Conservation (phyloP, 805 yeast species). For the Candida krabiensis region DNA sequence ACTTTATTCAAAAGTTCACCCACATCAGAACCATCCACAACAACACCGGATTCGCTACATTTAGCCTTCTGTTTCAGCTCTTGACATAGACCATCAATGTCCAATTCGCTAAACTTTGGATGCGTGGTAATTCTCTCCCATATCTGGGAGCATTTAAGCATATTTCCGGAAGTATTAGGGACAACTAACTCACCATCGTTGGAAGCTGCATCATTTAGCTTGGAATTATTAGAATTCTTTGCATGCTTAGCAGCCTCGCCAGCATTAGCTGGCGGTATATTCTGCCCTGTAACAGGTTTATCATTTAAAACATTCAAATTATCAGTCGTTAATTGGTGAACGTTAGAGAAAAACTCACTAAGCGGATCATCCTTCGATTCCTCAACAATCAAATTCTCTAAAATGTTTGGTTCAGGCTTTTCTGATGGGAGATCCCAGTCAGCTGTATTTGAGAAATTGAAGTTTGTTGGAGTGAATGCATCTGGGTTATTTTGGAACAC, state of each 20-base stretch:
- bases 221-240: not conserved
- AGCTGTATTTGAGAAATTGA: slow-evolving; percentile 6
- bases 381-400: slow-evolving; percentile 46
- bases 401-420: slow-evolving; percentile 14
- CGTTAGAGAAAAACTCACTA: slow-evolving; percentile 20
- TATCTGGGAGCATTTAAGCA: slow-evolving; percentile 81
- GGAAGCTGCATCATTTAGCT: not conserved
- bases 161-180: slow-evolving; percentile 62
- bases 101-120: slow-evolving; percentile 90
- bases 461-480: slow-evolving; percentile 17
- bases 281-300: not conserved
- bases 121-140: slow-evolving; percentile 97
- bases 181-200: slow-evolving; percentile 45
- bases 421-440: slow-evolving; percentile 6
- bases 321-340: slow-evolving; percentile 19
- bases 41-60: slow-evolving; percentile 92
- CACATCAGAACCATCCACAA: slow-evolving; percentile 78
- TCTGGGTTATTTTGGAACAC: slow-evolving; percentile 39
- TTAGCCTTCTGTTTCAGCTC: slow-evolving; percentile 92
- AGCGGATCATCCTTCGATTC: slow-evolving; percentile 60
- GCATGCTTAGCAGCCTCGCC: slow-evolving; percentile 12
- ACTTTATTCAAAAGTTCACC: slow-evolving; percentile 49
- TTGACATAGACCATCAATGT: slow-evolving; percentile 88
- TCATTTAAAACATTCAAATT: slow-evolving; percentile 21
- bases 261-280: slow-evolving; percentile 20